Evolutionary conservation across 2,329 filamentous ascomycete species (phyloP).

Genomic region (Fusarium xyrophilum): DNA sequence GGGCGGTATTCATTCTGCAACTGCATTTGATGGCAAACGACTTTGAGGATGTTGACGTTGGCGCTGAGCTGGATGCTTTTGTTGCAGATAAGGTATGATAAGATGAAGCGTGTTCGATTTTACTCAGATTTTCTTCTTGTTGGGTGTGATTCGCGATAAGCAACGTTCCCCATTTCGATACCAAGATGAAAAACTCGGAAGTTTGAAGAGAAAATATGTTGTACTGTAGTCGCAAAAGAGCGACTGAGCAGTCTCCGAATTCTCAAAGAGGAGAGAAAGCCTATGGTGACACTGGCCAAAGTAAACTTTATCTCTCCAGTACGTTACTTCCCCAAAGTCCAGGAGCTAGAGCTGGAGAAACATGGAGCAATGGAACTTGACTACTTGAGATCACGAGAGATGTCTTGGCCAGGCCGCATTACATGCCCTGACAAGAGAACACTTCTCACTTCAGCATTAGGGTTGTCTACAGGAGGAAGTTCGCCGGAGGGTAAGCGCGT

Average conservation of each 20-base stretch:
- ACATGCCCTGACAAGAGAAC: neutral
- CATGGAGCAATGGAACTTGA: neutral
- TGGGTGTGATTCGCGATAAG: neutral
- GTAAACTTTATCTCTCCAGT: neutral
- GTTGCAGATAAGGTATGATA: neutral
- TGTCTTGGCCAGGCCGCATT: neutral
- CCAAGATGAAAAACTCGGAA: neutral
- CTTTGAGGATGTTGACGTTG: neutral
- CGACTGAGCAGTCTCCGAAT: neutral
- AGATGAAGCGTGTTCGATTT: neutral
- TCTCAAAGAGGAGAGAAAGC: neutral
- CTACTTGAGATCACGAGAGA: neutral
- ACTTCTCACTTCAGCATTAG: neutral
- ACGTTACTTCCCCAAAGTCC: neutral
- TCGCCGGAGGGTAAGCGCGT: neutral
- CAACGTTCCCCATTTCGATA: neutral
- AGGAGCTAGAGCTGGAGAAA: neutral
- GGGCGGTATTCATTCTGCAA: neutral
- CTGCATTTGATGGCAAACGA: neutral
- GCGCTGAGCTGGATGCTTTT: neutral
- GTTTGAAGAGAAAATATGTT: neutral
- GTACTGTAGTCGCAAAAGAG: neutral
- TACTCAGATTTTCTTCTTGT: neutral
- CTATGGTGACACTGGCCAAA: neutral
- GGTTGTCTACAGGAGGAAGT: neutral